These are phyloP conservation scores for Pseudozyma thailandica DNA, from an alignment of 1,284 basidiomycete genomes.

Conservation along the genomic window DNA sequence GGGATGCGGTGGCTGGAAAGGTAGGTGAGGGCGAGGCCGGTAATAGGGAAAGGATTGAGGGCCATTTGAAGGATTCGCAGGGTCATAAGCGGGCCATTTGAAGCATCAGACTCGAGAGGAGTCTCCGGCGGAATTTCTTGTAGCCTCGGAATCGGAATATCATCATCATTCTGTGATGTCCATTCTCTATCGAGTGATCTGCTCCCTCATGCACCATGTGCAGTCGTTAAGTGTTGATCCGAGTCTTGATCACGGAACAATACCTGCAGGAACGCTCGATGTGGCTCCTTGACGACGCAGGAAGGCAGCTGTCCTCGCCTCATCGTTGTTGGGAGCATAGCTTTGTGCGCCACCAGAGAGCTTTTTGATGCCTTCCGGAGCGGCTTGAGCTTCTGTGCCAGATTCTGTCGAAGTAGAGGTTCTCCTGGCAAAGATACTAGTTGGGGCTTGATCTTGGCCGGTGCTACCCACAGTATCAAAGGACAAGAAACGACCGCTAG, in stretches of 20 bases:
- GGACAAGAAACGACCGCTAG: slow-evolving; percentile 8
- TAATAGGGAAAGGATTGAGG: not conserved
- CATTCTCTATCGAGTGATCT: too few species aligned
- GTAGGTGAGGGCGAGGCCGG: slow-evolving; percentile 6
- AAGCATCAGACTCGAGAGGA: not conserved
- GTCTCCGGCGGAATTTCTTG: too few species aligned
- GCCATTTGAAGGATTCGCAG: slow-evolving; percentile 16
- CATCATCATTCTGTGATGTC: too few species aligned
- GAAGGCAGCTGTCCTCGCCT: slow-evolving; percentile 25
- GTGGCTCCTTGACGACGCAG: slow-evolving; percentile 15
- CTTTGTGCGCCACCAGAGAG: not conserved
- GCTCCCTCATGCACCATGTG: too few species aligned
- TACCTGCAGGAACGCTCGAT: not conserved
- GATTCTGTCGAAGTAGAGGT: not conserved
- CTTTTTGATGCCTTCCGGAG: not conserved
- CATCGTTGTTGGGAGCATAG: slow-evolving; percentile 20
- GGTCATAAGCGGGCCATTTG: slow-evolving; percentile 15
- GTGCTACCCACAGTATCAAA: slow-evolving; percentile 26
- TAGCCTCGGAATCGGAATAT: too few species aligned
- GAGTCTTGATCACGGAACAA: slow-evolving; percentile 6
- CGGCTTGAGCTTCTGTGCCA: not conserved
- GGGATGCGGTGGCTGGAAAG: not conserved
- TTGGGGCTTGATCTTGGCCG: not conserved
- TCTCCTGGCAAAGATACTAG: slow-evolving; percentile 29
- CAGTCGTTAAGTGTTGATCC: not conserved